Conservation (phyloP, 495 filamentous ascomycete species). For the Hypomontagnella submonticulosa region DNA sequence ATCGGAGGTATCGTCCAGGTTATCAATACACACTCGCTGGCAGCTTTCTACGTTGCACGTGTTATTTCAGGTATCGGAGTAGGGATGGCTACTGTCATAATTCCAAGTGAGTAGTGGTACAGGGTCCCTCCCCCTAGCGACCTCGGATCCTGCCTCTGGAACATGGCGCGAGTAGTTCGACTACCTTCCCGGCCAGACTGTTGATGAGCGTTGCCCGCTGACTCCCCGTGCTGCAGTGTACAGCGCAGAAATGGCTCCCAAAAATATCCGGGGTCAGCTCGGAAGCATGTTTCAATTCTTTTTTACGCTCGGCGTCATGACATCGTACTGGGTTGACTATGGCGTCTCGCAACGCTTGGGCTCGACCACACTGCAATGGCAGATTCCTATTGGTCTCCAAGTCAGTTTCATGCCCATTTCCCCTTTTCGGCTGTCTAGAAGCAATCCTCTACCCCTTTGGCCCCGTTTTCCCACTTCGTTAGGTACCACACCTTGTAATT, state of each 20-base stretch:
- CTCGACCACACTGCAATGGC: conserved; percentile 56
- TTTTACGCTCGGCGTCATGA: conserved; percentile 60
- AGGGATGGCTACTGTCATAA: conserved; percentile 62
- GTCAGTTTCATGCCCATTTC: conserved; percentile 12
- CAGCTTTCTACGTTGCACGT: conserved; percentile 59
- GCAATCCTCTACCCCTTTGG: too few relatives aligned
- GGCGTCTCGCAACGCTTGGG: conserved; percentile 51
- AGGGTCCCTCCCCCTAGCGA: not conserved
- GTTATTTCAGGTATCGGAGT: conserved; percentile 62
- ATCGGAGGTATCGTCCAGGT: conserved; percentile 59
- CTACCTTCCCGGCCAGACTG: too few relatives aligned
- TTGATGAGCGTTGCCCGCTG: not conserved
- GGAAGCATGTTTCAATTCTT: conserved; percentile 60
- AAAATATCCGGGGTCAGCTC: conserved; percentile 59
- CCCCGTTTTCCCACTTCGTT: too few relatives aligned
- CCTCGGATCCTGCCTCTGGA: not conserved
- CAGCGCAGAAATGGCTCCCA: conserved; percentile 63
- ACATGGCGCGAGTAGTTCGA: too few relatives aligned
- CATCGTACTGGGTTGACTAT: conserved; percentile 64
- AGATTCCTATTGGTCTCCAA: conserved; percentile 60
- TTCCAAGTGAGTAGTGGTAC: conserved; percentile 51
- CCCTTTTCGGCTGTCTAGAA: too few relatives aligned
- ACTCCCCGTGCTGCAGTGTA: conserved; percentile 47
- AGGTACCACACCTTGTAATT: too few relatives aligned
- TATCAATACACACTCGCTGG: conserved; percentile 55